These are phyloP conservation scores for Leccinum solheimii DNA, from an alignment of 1,284 basidiomycete species.

Conservation along the genomic window DNA sequence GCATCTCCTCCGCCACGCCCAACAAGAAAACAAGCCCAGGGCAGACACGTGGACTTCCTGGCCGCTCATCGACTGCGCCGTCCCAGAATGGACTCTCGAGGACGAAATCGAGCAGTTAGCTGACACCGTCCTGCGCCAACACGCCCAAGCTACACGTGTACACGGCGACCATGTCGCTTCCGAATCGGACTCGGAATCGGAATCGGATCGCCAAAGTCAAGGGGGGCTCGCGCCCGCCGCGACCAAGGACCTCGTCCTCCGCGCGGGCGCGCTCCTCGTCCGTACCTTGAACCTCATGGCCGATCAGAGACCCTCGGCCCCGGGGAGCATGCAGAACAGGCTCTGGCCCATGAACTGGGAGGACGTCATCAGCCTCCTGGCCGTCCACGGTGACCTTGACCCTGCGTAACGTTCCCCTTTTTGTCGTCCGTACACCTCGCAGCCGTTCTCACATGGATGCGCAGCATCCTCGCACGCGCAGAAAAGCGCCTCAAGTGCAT, in stretches of 20 bases:
- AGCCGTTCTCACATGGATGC: constrained; percentile 5
- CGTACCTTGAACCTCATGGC: constrained; percentile 28
- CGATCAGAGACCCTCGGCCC: constrained; percentile 28
- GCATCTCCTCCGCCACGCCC: constrained; percentile 27
- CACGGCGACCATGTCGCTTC: not conserved
- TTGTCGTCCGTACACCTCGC: no score
- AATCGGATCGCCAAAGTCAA: constrained; percentile 15
- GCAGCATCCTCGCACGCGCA: constrained; percentile 27
- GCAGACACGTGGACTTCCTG: constrained; percentile 29
- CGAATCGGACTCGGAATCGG: not conserved
- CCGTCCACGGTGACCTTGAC: constrained; percentile 21
- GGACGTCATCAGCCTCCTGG: constrained; percentile 29
- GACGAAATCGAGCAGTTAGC: constrained; percentile 28
- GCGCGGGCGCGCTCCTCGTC: constrained; percentile 17
- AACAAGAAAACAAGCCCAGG: not conserved
- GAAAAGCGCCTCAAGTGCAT: constrained; percentile 25
- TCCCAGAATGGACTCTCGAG: constrained; percentile 32
- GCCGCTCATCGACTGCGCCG: constrained; percentile 32
- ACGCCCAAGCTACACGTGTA: not conserved
- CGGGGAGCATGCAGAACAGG: constrained; percentile 37
- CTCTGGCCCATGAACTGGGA: constrained; percentile 34
- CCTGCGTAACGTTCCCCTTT: constrained; percentile 12
- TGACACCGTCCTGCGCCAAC: constrained; percentile 11
- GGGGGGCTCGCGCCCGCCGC: constrained; percentile 10
- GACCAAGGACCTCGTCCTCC: constrained; percentile 16